Conservation (phyloP, 1,284 basidiomycete species). For the Papiliotrema terrestris region DNA sequence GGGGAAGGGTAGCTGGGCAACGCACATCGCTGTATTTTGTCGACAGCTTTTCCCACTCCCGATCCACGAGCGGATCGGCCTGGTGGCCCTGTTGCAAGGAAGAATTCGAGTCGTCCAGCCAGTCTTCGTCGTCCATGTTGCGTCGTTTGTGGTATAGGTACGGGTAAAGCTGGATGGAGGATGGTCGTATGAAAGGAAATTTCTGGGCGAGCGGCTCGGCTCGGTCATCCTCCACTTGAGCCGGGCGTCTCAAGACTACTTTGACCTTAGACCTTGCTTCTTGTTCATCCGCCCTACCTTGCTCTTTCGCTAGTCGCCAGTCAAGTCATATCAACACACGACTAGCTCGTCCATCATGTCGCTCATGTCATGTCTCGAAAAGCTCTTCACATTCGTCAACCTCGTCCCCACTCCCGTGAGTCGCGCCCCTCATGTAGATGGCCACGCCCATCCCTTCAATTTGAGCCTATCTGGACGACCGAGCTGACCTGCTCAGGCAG, state of each 20-base stretch:
- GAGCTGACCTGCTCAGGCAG: slow-evolving; percentile 17
- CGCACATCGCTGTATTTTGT: slow-evolving; percentile 46
- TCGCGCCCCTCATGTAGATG: background rate
- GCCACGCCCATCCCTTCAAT: background rate
- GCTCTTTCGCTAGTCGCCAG: too few species aligned
- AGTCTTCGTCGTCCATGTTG: slow-evolving; percentile 37
- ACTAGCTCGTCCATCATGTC: background rate
- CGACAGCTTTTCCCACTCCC: slow-evolving; percentile 41
- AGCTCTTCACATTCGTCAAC: background rate
- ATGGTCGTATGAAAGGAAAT: background rate
- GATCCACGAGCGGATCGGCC: slow-evolving; percentile 37
- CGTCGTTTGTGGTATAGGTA: background rate
- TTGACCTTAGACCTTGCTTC: too few species aligned
- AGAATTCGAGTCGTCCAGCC: slow-evolving; percentile 24
- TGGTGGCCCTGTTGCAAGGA: slow-evolving; percentile 27
- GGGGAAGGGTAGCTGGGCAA: background rate
- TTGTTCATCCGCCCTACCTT: too few species aligned
- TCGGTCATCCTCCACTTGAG: too few species aligned
- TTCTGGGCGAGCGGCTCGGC: background rate
- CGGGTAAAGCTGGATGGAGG: background rate
- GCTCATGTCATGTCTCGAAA: slow-evolving; percentile 1
- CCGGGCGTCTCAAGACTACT: too few species aligned
- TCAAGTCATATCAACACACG: too few species aligned
- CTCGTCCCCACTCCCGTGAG: slow-evolving; percentile 2
- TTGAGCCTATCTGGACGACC: background rate